Conservation (phyloP, 768 basidiomycete genomes). For the Lenzites betulinus region DNA sequence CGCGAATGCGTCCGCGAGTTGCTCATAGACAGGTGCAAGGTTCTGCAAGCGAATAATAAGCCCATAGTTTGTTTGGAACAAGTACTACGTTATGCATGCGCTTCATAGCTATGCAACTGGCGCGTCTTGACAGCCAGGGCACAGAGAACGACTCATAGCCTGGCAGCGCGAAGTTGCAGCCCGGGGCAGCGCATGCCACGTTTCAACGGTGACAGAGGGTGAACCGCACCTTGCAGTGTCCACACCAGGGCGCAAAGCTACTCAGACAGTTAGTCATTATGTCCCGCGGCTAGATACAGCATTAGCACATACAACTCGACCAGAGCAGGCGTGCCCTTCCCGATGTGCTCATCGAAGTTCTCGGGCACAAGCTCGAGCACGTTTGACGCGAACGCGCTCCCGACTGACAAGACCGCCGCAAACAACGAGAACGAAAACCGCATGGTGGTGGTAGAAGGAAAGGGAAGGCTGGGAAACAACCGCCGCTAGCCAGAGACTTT, state of each 20-base stretch:
- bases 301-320: slow-evolving; percentile 80
- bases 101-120: slow-evolving; percentile 1
- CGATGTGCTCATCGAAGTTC: slow-evolving; percentile 77
- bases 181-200: not conserved
- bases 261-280: not conserved
- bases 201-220: not conserved
- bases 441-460: slow-evolving; percentile 44
- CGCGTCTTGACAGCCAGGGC: not conserved
- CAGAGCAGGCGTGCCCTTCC: slow-evolving; percentile 78
- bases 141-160: not conserved
- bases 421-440: slow-evolving; percentile 57
- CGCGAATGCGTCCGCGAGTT: slow-evolving; percentile 85
- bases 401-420: slow-evolving; percentile 51
- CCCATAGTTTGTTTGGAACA: too few species aligned
- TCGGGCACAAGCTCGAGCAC: slow-evolving; percentile 76
- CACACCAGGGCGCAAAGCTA: slow-evolving; percentile 91
- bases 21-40: slow-evolving; percentile 86
- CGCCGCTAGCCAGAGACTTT: slow-evolving; percentile 15
- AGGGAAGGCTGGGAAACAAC: not conserved
- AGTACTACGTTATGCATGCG: not conserved
- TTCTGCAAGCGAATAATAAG: too few species aligned
- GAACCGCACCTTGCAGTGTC: slow-evolving; percentile 77
- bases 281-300: slow-evolving; percentile 6
- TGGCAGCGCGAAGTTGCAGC: not conserved
- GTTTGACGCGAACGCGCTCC: slow-evolving; percentile 69